Percentiles rank a stretch among this genome's conserved stretches.
phyloP scores from a whole-genome alignment of 1,284 basidiomycete genomes.

The Inonotus hispidus region DNA sequence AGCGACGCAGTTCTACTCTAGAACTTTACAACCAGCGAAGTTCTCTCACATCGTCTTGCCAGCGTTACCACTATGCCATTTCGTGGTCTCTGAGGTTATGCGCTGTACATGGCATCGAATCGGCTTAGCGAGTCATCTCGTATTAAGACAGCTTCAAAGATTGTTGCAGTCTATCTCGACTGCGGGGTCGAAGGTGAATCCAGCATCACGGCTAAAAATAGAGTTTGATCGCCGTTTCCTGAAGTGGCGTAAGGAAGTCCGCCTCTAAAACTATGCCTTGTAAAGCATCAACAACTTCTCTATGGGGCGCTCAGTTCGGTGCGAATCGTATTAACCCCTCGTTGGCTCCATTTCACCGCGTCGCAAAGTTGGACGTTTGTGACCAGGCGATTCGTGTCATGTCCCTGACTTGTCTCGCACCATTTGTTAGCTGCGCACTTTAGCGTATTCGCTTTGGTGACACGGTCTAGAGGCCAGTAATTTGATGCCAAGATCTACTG shows the following conservation, averaged over 20 bases:
- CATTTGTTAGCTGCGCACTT: too few species aligned
- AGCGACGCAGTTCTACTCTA: neutral
- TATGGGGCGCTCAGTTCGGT: neutral
- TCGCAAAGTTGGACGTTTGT: too few species aligned
- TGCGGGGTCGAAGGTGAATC: neutral
- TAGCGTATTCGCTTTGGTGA: too few species aligned
- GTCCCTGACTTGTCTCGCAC: too few species aligned
- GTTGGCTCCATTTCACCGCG: neutral
- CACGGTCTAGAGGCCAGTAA: too few species aligned
- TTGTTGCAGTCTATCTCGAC: neutral
- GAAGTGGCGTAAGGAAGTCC: neutral
- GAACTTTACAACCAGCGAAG: neutral
- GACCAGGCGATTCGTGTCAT: too few species aligned
- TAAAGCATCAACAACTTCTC: neutral
- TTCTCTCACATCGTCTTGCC: neutral
- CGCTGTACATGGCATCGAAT: neutral
- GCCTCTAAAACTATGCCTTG: too few species aligned
- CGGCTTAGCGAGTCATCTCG: too few species aligned
- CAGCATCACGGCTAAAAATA: neutral
- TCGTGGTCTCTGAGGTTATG: neutral
- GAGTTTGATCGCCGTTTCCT: neutral
- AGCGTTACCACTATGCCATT: neutral
- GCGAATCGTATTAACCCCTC: neutral
- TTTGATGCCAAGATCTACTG: too few species aligned
- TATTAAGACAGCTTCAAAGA: too few species aligned